Evolutionary conservation across 805 yeast species (phyloP), one percentile per base, ranked within the genome.

Genomic region (Starmerella stellata): DNA sequence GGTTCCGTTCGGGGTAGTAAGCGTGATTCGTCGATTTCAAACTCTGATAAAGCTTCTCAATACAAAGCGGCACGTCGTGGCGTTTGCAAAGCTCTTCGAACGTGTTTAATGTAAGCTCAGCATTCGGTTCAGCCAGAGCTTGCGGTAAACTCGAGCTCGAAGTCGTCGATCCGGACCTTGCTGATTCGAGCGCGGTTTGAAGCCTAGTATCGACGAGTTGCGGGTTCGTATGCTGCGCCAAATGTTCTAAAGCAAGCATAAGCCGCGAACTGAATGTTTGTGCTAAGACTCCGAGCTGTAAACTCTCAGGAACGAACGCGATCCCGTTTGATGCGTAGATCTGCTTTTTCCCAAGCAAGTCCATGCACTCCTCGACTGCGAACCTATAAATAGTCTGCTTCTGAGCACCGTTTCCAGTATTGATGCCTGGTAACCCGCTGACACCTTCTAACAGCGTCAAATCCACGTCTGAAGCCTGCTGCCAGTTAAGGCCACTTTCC

Each of bases 191-290:
- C 21, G 90, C 72, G 1, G 95, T 95, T 37, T 83, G 61, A 34
- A 90, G 60, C 41, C 99, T 65, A 54, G 83, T 92, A 52, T 83
- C 95, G 60, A 87, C 96, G 52, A 83, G 94, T 40, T 87, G 62
- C 9, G 85, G 66, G 5, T 94, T 92, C 39, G 83, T 61, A 17
- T 78, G 69, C 52, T 78, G 78, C 49, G 82, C 74, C 0, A 95
- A 80, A 35, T 65, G 59, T 18, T 73, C 59, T 46, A 90, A 62
- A 17, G 73, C 70, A 15, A 57, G 53, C 2, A 56, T 54, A 38
- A 85, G 60, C 40, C 61, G 56, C 30, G 62, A 66, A 27, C 71
- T 61, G 55, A 76, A 87, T 53, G 82, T 94, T 31, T 65, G 68
- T 0, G 77, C 59, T 23, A 90, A 61, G 38, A 87, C 60, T 39